These are phyloP conservation scores for Dryadomyces quercus-mongolicae DNA, from an alignment of 2,329 filamentous ascomycete genomes.

Conservation along the genomic window DNA sequence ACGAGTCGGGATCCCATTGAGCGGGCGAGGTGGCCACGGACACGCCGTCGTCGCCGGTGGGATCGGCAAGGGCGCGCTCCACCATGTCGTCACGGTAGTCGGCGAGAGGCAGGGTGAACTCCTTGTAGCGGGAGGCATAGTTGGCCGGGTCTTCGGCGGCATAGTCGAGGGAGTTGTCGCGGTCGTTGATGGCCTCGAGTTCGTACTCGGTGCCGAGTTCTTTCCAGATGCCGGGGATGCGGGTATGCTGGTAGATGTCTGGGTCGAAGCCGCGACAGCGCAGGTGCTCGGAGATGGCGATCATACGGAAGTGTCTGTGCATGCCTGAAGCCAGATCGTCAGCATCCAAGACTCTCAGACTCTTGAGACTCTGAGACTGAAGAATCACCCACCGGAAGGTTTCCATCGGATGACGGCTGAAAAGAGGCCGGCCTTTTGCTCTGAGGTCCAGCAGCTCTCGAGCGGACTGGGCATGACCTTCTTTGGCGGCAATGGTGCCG, in stretches of 20 bases:
- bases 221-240: conserved; percentile 82
- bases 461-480: conserved; percentile 23
- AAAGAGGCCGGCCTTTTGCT: conserved; percentile 85
- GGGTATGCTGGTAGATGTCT: conserved; percentile 61
- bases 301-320: conserved; percentile 89
- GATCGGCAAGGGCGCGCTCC: conserved; percentile 8
- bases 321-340: conserved; percentile 45
- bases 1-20: conserved; percentile 12
- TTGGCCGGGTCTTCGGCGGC: conserved; percentile 5
- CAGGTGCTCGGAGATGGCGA: conserved; percentile 70
- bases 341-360: too few relatives aligned
- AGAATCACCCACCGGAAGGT: conserved; percentile 62
- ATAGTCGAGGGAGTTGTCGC: conserved; percentile 16
- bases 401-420: conserved; percentile 93
- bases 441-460: conserved; percentile 79
- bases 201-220: conserved; percentile 80
- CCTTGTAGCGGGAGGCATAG: conserved; percentile 11
- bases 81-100: conserved; percentile 13
- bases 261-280: conserved; percentile 70
- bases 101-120: conserved; percentile 12
- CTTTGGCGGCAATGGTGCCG: conserved; percentile 22
- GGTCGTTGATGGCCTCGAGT: conserved; percentile 66
- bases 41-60: neutral
- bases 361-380: too few relatives aligned
- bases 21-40: conserved; percentile 11